Base-by-base conservation (phyloP, 2,329 filamentous ascomycete genomes). In the Colletotrichum tropicale region DNA sequence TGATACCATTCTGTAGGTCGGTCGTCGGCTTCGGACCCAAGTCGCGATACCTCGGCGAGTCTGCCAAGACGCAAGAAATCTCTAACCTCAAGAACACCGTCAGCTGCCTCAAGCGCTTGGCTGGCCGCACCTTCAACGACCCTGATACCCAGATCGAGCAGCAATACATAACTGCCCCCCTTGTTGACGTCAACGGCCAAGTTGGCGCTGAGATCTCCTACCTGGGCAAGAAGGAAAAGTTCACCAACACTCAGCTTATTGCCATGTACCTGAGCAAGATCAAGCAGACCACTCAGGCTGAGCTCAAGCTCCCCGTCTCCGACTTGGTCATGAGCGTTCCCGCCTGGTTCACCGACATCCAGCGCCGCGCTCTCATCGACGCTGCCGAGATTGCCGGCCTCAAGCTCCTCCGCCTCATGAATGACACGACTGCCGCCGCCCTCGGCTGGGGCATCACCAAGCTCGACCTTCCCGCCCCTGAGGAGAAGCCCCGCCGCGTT, bases 71-170 rank as follows among this genome's bases (percentile, higher is more conserved):
- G 80, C 96, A 98, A 89, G 97, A 99, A 88, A 98, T 98, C 85
- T 98, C 96, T 83, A 99, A 99, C 91, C 93, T 98, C 83, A 99
- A 98, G 91, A 99, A 99, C 91, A 99, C 97, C 80, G 95, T 99
- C 88, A 90, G 92, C 85, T 96, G 93, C 80, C 91, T 99, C 82
- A 98, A 98, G 89, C 95, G 97, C 83, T 93, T 99, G 81, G 94
- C 94, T 83, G 97, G 97, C 83, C 95, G 97, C 84, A 90, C 91
- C 78, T 91, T 96, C 87, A 93, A 90, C 85, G 97, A 99, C 84
- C 96, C 97, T 84, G 97, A 99, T 90, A 91, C 98, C 78, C 91
- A 96, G 87, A 91, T 97, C 83, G 97, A 99, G 91, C 94, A 98
- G 88, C 91, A 98, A 83, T 98, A 92, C 87, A 93, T 98, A 84